Evolutionary conservation across 495 filamentous ascomycete genomes (phyloP).

Genomic region (Podospora sp.): DNA sequence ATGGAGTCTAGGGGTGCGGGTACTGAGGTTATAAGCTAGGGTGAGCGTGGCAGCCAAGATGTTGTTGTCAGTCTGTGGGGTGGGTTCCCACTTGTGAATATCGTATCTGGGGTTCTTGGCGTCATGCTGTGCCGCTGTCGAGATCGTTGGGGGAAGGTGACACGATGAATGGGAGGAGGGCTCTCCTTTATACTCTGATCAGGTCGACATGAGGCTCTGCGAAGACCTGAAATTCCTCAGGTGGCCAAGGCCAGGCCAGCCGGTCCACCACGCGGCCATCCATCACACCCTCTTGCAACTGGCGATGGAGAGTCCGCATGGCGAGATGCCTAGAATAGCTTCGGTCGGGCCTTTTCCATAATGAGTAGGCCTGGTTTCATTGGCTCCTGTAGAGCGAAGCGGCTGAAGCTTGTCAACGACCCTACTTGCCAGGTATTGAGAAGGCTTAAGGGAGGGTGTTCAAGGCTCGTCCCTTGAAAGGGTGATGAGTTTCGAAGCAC

Average conservation of each 20-base stretch:
- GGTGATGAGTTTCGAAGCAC: neutral
- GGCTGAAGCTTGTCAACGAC: neutral
- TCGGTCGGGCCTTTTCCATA: neutral
- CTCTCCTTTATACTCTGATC: neutral
- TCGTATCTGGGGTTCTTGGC: no score
- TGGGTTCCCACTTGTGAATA: no score
- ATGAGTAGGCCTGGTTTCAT: neutral
- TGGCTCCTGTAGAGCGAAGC: neutral
- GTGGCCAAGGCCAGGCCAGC: neutral
- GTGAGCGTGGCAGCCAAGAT: no score
- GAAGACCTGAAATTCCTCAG: neutral
- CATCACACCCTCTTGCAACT: constrained; percentile 5
- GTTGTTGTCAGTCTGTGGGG: no score
- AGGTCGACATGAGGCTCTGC: neutral
- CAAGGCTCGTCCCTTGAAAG: neutral
- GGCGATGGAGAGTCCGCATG: neutral
- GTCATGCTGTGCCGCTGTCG: no score
- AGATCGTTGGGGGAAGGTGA: no score
- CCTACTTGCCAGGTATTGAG: neutral
- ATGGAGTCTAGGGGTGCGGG: no score
- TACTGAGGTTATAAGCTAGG: no score
- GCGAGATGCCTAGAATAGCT: neutral
- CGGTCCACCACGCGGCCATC: neutral
- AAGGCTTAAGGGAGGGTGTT: no score
- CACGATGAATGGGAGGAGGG: neutral